Conservation (phyloP, 2,329 filamentous ascomycete genomes). For the Aspergillus oerlinghausenensis region DNA sequence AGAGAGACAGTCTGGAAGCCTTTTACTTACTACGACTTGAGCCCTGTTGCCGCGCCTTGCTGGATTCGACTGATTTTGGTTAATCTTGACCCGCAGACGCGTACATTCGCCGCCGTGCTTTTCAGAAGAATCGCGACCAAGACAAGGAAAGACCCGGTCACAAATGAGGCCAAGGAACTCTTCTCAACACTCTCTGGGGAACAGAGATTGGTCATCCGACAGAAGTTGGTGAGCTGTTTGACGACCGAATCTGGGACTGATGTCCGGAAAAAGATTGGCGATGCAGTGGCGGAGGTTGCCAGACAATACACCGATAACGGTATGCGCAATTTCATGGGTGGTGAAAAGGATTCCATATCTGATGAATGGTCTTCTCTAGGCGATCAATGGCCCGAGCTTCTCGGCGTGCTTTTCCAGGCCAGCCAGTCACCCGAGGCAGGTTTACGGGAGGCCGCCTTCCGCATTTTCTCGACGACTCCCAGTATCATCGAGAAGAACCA, state of each 20-base stretch:
- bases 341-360: background rate
- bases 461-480: slow-evolving; percentile 91
- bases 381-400: slow-evolving; percentile 83
- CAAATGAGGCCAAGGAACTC: slow-evolving; percentile 70
- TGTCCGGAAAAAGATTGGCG: slow-evolving; percentile 91
- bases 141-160: slow-evolving; percentile 66
- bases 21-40: background rate
- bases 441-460: slow-evolving; percentile 87
- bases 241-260: slow-evolving; percentile 66
- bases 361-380: slow-evolving; percentile 46
- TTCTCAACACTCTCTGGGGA: slow-evolving; percentile 74
- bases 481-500: slow-evolving; percentile 95
- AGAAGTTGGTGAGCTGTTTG: slow-evolving; percentile 76
- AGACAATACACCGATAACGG: slow-evolving; percentile 91
- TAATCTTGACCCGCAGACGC: slow-evolving; percentile 53
- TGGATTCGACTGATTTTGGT: background rate
- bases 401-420: slow-evolving; percentile 79
- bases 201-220: slow-evolving; percentile 72
- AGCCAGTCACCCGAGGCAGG: slow-evolving; percentile 80
- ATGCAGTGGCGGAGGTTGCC: slow-evolving; percentile 93
- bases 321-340: slow-evolving; percentile 44
- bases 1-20: background rate
- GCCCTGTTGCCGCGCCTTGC: background rate
- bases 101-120: slow-evolving; percentile 87
- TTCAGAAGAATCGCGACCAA: slow-evolving; percentile 92